These are phyloP conservation scores for Syzygium malaccense DNA, from an alignment of 441 rosid genomes.

Conservation along the genomic window DNA sequence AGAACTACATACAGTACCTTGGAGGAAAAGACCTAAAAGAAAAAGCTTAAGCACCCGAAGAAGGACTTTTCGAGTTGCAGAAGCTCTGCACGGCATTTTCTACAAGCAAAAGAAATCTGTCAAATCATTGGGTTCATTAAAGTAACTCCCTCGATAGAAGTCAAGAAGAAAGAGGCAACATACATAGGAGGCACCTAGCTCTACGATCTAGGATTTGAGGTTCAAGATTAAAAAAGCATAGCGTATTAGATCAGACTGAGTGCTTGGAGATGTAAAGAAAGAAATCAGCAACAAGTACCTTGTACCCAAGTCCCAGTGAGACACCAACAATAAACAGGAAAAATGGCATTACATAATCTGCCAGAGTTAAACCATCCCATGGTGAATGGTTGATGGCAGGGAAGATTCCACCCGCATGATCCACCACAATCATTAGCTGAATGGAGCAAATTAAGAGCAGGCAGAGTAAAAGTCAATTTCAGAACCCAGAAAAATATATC, in stretches of 20 bases:
- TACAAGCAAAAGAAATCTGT: constrained; percentile 10
- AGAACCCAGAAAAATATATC: neutral
- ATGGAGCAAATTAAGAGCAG: neutral
- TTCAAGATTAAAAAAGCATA: neutral
- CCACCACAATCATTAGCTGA: constrained; percentile 89
- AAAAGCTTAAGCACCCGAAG: constrained; percentile 55
- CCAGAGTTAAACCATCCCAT: constrained; percentile 85
- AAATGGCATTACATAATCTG: constrained; percentile 93
- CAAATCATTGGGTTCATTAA: neutral
- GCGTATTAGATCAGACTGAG: neutral
- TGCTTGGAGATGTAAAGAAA: neutral
- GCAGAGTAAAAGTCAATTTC: neutral
- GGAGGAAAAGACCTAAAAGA: constrained; percentile 60
- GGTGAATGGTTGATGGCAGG: constrained; percentile 86
- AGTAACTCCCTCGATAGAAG: neutral
- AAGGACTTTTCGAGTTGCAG: constrained; percentile 59
- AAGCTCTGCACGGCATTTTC: constrained; percentile 46
- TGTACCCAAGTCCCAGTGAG: constrained; percentile 64
- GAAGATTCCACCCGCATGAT: constrained; percentile 63
- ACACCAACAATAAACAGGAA: constrained; percentile 88
- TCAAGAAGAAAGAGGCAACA: neutral
- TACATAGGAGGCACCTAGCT: neutral
- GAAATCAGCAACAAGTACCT: constrained; percentile 33
- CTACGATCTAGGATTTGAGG: neutral
- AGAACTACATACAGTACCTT: constrained; percentile 34